Percentiles rank a stretch among this genome's conserved stretches.
These are phyloP conservation scores for Millerago galiae DNA, from an alignment of 805 yeast genomes.

Conservation along the genomic window DNA sequence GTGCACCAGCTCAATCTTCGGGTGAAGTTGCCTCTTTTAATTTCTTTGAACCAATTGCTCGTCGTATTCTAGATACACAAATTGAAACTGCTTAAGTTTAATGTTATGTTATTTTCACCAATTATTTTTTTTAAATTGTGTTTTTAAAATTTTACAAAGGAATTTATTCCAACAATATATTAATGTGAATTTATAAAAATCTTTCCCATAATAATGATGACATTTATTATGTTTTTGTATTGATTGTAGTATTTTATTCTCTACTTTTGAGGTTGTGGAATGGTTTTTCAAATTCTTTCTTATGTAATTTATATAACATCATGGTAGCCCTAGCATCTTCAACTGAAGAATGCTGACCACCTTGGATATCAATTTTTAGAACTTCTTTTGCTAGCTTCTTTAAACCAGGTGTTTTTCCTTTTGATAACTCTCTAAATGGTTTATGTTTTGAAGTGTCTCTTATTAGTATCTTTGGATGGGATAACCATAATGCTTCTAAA, in stretches of 20 bases:
- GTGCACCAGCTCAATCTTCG: too few relatives aligned
- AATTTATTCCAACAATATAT: conserved; percentile 1
- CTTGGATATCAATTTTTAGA: conserved; percentile 57
- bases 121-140: too few relatives aligned
- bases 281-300: conserved; percentile 51
- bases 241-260: background rate
- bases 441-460: conserved; percentile 70
- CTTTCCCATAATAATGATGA: too few relatives aligned
- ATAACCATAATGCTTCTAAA: conserved; percentile 55
- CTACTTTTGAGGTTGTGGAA: background rate
- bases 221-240: background rate
- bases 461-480: conserved; percentile 57
- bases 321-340: conserved; percentile 89
- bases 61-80: too few relatives aligned
- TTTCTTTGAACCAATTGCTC: conserved; percentile 1
- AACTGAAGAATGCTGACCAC: conserved; percentile 75
- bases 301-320: conserved; percentile 63
- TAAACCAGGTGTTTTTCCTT: conserved; percentile 68
- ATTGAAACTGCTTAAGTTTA: too few relatives aligned
- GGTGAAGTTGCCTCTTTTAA: background rate
- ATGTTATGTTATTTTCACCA: too few relatives aligned
- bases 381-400: conserved; percentile 57
- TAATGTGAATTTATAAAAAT: background rate
- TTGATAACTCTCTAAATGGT: conserved; percentile 52
- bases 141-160: background rate